phyloP scores from a whole-genome alignment of 1,284 basidiomycete species.

The Meira miltonrushii region DNA sequence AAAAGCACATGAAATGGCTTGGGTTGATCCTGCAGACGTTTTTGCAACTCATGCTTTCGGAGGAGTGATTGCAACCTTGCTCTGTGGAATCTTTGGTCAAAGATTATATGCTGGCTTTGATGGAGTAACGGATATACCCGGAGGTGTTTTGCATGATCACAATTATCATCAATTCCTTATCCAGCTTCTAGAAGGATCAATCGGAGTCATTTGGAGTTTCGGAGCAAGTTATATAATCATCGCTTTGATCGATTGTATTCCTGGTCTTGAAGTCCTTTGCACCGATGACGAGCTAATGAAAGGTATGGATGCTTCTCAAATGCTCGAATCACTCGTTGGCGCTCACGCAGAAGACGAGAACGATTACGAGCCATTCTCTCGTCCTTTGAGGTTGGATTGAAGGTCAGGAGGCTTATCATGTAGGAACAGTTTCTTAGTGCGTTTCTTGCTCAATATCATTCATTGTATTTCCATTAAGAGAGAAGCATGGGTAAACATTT shows the following conservation, averaged over 20 bases:
- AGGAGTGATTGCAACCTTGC: conserved; percentile 77
- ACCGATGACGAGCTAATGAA: conserved; percentile 1
- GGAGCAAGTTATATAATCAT: conserved; percentile 63
- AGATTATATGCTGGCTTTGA: conserved; percentile 76
- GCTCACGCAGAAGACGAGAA: conserved; percentile 5
- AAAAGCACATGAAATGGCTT: conserved; percentile 83
- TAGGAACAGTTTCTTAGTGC: too few relatives aligned
- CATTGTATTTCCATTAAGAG: too few relatives aligned
- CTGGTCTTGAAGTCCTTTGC: conserved; percentile 55
- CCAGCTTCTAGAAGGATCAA: conserved; percentile 57
- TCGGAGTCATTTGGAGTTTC: conserved; percentile 67
- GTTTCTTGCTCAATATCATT: too few relatives aligned
- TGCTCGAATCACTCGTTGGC: conserved; percentile 5
- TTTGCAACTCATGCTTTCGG: conserved; percentile 86
- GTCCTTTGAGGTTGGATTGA: neutral
- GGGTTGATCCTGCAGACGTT: conserved; percentile 58
- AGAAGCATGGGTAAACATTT: neutral
- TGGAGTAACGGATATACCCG: conserved; percentile 63
- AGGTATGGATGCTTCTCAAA: conserved; percentile 7
- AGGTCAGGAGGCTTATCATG: neutral
- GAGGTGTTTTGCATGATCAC: conserved; percentile 62
- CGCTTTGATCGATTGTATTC: conserved; percentile 88
- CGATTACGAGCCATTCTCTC: conserved; percentile 1
- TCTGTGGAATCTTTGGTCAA: conserved; percentile 84
- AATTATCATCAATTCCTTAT: conserved; percentile 74